These are phyloP conservation scores for Brettanomyces sp. DNA, from an alignment of 805 yeast species.

Conservation along the genomic window DNA sequence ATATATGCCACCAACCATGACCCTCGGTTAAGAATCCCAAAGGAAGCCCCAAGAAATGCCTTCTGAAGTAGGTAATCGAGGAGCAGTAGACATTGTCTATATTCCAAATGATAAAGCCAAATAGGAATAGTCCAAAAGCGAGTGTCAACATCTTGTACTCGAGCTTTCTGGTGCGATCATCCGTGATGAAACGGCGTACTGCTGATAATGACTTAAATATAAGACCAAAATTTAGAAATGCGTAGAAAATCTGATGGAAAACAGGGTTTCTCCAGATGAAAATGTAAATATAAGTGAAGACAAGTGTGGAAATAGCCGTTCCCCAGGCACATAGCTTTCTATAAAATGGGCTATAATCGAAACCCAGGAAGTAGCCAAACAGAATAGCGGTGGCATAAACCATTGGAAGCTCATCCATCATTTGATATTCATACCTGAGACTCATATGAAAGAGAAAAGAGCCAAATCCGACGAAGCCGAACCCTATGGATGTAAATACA, in stretches of 20 bases:
- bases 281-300: constrained; percentile 62
- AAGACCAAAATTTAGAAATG: constrained; percentile 62
- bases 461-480: constrained; percentile 85
- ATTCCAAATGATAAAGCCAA: constrained; percentile 84
- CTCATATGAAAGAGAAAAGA: constrained; percentile 97
- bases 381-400: constrained; percentile 96
- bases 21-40: constrained; percentile 80
- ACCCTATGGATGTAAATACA: constrained; percentile 63
- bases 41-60: constrained; percentile 62
- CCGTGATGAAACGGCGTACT: constrained; percentile 15
- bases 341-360: constrained; percentile 15
- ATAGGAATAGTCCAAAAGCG: constrained; percentile 36
- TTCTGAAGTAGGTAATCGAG: constrained; percentile 46
- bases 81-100: constrained; percentile 75
- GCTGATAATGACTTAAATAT: constrained; percentile 43
- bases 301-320: constrained; percentile 24
- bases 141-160: constrained; percentile 19
- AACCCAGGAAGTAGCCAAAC: constrained; percentile 33
- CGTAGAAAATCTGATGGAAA: constrained; percentile 83
- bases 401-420: constrained; percentile 96
- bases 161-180: constrained; percentile 11
- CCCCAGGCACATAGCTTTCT: constrained; percentile 17
- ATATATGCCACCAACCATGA: constrained; percentile 96
- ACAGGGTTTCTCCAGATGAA: constrained; percentile 68
- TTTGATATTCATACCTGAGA: constrained; percentile 75